A percentile compares a stretch with the other conserved stretches of the same genome.
Evolutionary conservation across 2,329 filamentous ascomycete genomes (phyloP).

Genomic region (Thielaviopsis musarum): DNA sequence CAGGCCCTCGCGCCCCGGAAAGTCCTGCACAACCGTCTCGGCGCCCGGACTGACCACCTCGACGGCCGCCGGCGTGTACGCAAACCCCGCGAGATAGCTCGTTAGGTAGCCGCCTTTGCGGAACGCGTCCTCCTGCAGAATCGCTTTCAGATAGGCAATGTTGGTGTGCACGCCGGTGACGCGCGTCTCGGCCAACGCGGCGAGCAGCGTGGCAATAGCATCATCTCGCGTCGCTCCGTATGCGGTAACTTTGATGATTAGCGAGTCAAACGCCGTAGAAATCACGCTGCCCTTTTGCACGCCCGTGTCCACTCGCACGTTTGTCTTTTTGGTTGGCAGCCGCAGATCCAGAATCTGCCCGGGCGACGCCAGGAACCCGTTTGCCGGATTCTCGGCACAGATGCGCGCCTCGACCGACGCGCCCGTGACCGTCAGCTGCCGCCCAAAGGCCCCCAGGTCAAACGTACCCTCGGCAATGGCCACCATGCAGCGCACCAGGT

Average conservation of each 20-base stretch:
- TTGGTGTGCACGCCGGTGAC: conserved; percentile 22
- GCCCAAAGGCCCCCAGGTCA: conserved; percentile 6
- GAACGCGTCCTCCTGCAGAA: conserved; percentile 18
- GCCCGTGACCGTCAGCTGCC: conserved; percentile 32
- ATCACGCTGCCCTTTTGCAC: conserved; percentile 54
- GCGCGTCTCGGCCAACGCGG: conserved; percentile 35
- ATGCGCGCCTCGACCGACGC: conserved; percentile 57
- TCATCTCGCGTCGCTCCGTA: conserved; percentile 40
- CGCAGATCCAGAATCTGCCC: conserved; percentile 46
- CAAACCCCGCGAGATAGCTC: conserved; percentile 20
- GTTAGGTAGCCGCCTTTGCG: conserved; percentile 19
- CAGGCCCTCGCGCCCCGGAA: conserved; percentile 22
- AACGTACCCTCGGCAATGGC: conserved; percentile 28
- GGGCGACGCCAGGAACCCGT: conserved; percentile 51
- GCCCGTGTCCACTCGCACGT: conserved; percentile 51
- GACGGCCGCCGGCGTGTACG: conserved; percentile 17
- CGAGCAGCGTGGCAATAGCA: conserved; percentile 44
- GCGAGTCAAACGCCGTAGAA: conserved; percentile 58
- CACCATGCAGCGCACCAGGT: conserved; percentile 21
- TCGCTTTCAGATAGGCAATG: conserved; percentile 19
- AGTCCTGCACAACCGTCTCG: conserved; percentile 25
- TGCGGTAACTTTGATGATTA: conserved; percentile 61
- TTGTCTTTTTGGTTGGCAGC: conserved; percentile 29
- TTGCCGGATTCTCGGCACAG: conserved; percentile 52
- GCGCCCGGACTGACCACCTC: conserved; percentile 22